Conservation (phyloP, 2,329 filamentous ascomycete species). For the Fusarium metavorans region DNA sequence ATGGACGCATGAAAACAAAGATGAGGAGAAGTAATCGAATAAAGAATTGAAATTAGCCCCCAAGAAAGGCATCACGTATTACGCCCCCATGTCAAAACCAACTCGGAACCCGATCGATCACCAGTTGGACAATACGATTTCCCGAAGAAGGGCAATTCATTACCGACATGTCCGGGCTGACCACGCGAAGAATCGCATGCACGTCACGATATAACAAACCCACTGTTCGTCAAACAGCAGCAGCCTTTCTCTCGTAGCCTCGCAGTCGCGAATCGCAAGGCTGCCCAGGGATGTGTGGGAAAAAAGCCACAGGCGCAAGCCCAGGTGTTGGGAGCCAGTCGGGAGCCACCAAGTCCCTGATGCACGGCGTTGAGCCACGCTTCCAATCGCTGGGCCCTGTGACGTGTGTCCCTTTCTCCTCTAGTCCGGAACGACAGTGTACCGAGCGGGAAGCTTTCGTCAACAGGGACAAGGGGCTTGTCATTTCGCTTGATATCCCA, state of each 20-base stretch:
- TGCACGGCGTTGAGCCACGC: slow-evolving; percentile 26
- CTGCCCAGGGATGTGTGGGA: background rate
- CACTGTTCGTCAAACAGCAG: background rate
- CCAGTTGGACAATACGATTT: background rate
- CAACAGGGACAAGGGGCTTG: background rate
- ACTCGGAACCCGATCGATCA: slow-evolving; percentile 32
- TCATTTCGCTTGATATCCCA: background rate
- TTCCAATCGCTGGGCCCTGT: background rate
- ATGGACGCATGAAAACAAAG: background rate
- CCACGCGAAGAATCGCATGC: background rate
- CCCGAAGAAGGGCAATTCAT: background rate
- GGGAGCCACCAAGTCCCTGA: slow-evolving; percentile 17
- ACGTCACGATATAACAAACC: background rate
- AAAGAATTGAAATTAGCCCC: slow-evolving; percentile 1
- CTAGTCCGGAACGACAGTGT: slow-evolving; percentile 12
- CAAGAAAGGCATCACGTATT: background rate
- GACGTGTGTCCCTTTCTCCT: slow-evolving; percentile 15
- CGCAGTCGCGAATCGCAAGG: background rate
- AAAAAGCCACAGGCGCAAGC: slow-evolving; percentile 36
- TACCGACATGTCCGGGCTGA: background rate
- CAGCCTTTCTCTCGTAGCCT: slow-evolving; percentile 1
- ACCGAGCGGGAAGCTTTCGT: slow-evolving; percentile 24
- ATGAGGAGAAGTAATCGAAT: background rate
- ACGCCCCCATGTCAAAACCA: slow-evolving; percentile 11
- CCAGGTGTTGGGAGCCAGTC: slow-evolving; percentile 42